Percentiles rank a stretch among this genome's conserved stretches.
These are phyloP conservation scores for Eucalyptus regnans DNA, from an alignment of 345 rosid genomes.

Conservation along the genomic window DNA sequence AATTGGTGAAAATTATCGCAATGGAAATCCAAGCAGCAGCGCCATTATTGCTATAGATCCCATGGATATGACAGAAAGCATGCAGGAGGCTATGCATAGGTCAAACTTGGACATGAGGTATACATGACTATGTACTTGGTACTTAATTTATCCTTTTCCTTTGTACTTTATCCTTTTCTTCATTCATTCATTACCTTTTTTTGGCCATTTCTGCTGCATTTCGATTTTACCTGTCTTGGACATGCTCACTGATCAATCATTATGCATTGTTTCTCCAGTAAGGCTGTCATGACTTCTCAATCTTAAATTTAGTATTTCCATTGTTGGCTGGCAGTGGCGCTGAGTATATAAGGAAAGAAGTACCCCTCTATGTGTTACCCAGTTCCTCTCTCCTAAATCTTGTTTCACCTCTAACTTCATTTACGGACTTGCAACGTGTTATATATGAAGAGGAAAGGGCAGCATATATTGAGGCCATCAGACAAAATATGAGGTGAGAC, in stretches of 20 bases:
- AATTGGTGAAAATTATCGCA: constrained; percentile 25
- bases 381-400: constrained; percentile 57
- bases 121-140: constrained; percentile 14
- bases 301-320: constrained; percentile 4
- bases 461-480: constrained; percentile 73
- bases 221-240: background rate
- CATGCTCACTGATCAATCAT: background rate
- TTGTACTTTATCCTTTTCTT: background rate
- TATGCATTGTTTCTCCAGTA: background rate
- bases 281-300: background rate
- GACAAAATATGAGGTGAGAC: constrained; percentile 57
- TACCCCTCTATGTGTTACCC: constrained; percentile 76
- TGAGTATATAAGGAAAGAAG: constrained; percentile 75
- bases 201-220: background rate
- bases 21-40: constrained; percentile 22
- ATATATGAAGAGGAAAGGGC: constrained; percentile 77
- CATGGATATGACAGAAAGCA: constrained; percentile 96
- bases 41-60: constrained; percentile 48
- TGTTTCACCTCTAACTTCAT: constrained; percentile 69
- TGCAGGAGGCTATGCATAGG: constrained; percentile 97
- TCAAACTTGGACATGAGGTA: constrained; percentile 95
- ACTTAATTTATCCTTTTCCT: background rate
- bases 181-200: background rate
- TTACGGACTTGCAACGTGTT: constrained; percentile 78
- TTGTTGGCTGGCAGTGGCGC: constrained; percentile 57